These are phyloP conservation scores for Leccinum variicolor DNA, from an alignment of 768 basidiomycete genomes.

Conservation along the genomic window DNA sequence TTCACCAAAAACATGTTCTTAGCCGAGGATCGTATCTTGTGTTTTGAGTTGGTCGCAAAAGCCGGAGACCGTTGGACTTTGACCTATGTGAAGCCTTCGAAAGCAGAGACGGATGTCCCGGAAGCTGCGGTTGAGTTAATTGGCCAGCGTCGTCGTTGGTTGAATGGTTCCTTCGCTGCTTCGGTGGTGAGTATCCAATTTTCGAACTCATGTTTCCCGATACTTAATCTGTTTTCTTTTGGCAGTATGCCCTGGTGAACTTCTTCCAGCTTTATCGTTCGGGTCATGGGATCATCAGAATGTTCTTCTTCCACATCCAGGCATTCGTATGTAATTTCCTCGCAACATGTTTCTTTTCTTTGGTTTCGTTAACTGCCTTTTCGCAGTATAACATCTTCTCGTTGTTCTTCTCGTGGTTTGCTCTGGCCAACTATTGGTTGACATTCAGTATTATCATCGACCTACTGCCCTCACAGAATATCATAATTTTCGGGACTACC, in stretches of 20 bases:
- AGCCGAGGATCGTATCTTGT: constrained; percentile 95
- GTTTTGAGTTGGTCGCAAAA: constrained; percentile 96
- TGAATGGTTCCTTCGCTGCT: constrained; percentile 91
- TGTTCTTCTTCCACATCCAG: constrained; percentile 97
- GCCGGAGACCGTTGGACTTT: constrained; percentile 83
- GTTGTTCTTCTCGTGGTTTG: constrained; percentile 90
- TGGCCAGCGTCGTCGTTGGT: constrained; percentile 92
- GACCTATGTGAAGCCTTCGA: constrained; percentile 90
- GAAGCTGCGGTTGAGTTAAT: constrained; percentile 91
- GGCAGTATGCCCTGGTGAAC: constrained; percentile 86
- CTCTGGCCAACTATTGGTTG: constrained; percentile 88
- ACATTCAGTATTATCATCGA: constrained; percentile 97
- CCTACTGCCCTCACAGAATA: constrained; percentile 55
- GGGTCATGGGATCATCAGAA: constrained; percentile 82
- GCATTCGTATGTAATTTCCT: constrained; percentile 58
- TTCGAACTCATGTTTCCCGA: not conserved
- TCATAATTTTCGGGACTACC: constrained; percentile 69
- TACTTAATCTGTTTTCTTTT: constrained; percentile 3
- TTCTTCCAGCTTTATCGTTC: constrained; percentile 88
- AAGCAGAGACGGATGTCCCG: constrained; percentile 95
- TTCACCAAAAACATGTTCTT: constrained; percentile 93
- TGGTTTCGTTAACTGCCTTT: constrained; percentile 1
- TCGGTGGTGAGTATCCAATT: constrained; percentile 60
- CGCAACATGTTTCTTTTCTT: not conserved
- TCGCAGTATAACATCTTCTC: constrained; percentile 79